phyloP scores from a whole-genome alignment of 2,329 filamentous ascomycete genomes.

The Cryphonectria radicalis region DNA sequence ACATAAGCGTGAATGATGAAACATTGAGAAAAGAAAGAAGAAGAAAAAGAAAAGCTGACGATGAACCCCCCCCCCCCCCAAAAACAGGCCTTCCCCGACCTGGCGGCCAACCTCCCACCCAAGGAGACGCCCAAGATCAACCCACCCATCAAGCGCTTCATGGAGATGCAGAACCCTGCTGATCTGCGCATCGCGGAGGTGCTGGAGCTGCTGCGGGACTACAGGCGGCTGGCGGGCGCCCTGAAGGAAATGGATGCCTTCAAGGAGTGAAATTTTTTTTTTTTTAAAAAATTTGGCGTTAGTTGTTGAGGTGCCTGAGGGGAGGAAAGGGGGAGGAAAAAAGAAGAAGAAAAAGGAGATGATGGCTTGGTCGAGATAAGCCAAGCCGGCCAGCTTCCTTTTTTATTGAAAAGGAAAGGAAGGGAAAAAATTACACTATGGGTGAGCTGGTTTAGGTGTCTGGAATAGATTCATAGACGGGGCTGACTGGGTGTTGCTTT shows the following conservation, averaged over 20 bases:
- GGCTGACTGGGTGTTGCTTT: neutral
- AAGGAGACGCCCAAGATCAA: constrained; percentile 60
- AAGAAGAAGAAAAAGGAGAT: neutral
- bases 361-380: neutral
- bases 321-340: no score
- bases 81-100: constrained; percentile 62
- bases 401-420: neutral
- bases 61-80: no score
- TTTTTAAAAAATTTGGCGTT: no score
- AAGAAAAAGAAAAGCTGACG: neutral
- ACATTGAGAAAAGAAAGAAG: neutral
- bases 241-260: constrained; percentile 67
- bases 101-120: constrained; percentile 58
- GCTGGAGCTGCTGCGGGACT: constrained; percentile 72
- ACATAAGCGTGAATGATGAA: constrained; percentile 12
- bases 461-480: constrained; percentile 2
- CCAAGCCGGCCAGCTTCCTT: neutral
- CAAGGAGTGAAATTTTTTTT: no score
- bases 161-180: constrained; percentile 70
- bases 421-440: neutral
- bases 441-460: neutral
- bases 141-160: constrained; percentile 73
- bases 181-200: constrained; percentile 78
- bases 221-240: constrained; percentile 69
- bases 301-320: no score